A percentile compares a stretch with the other conserved stretches of the same genome.
phyloP scores from a whole-genome alignment of 2,329 filamentous ascomycete genomes.

The Sarocladium kiliense region DNA sequence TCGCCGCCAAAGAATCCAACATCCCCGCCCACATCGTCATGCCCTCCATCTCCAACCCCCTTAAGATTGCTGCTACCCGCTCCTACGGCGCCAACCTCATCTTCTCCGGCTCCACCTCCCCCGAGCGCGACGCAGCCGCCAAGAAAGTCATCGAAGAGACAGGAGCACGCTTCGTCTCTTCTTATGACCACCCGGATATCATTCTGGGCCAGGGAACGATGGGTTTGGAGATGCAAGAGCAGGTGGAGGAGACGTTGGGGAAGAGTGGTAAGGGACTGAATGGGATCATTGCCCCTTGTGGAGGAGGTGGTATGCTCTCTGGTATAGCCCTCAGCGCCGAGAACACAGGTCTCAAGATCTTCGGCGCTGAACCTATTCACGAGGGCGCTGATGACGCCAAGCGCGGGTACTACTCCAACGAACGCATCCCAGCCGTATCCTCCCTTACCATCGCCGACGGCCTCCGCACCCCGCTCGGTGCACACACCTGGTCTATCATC shows the following conservation, averaged over 20 bases:
- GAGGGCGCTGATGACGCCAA: conserved; percentile 80
- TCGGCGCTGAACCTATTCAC: conserved; percentile 79
- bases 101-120: conserved; percentile 75
- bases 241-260: conserved; percentile 53
- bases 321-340: conserved; percentile 75
- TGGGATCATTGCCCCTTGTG: conserved; percentile 76
- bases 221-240: conserved; percentile 74
- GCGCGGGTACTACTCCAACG: conserved; percentile 60
- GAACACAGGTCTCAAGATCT: conserved; percentile 68
- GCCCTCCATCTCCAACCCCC: conserved; percentile 78
- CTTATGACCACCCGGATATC: conserved; percentile 89
- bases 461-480: conserved; percentile 75
- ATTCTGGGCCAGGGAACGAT: conserved; percentile 91
- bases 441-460: conserved; percentile 86
- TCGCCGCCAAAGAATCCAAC: conserved; percentile 68
- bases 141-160: conserved; percentile 64
- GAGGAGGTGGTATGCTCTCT: conserved; percentile 82
- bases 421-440: conserved; percentile 62
- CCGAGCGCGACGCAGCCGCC: conserved; percentile 76
- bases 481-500: conserved; percentile 72
- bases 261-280: conserved; percentile 40
- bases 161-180: conserved; percentile 75
- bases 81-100: conserved; percentile 73
- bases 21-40: conserved; percentile 88
- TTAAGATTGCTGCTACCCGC: conserved; percentile 79